Evolutionary conservation across 1,284 basidiomycete species (phyloP).

Genomic region (Mycosarcoma mackinlayi): DNA sequence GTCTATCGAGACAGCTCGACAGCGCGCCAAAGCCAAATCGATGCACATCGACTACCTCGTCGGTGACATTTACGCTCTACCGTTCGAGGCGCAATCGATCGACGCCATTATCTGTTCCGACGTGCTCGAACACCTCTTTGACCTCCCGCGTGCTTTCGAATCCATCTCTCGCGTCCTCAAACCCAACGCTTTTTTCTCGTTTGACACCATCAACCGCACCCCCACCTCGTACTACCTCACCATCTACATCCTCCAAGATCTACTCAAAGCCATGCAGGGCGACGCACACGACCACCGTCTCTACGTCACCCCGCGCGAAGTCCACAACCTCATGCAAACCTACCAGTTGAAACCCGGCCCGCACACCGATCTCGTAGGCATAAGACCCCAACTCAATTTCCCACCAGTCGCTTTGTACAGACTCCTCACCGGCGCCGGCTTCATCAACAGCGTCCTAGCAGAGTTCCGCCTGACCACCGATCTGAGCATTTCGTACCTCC

Average conservation of each 20-base stretch:
- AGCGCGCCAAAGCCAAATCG: not conserved
- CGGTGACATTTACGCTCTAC: constrained; percentile 30
- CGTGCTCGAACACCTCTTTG: constrained; percentile 51
- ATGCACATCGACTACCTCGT: constrained; percentile 25
- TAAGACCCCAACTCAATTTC: constrained; percentile 20
- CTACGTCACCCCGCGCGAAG: constrained; percentile 36
- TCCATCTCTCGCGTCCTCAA: constrained; percentile 82
- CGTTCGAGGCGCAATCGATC: constrained; percentile 10
- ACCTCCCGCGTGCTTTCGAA: constrained; percentile 27
- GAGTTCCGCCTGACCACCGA: constrained; percentile 17
- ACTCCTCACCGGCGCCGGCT: constrained; percentile 26
- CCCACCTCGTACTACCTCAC: constrained; percentile 45
- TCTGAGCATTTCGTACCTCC: constrained; percentile 31
- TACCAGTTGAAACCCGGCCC: constrained; percentile 20
- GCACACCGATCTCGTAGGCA: constrained; percentile 17
- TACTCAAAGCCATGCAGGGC: constrained; percentile 38
- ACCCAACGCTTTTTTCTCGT: constrained; percentile 91
- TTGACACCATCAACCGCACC: constrained; percentile 56
- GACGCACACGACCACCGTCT: constrained; percentile 52
- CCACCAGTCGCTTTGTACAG: constrained; percentile 21
- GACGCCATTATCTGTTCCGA: constrained; percentile 50
- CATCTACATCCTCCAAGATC: constrained; percentile 46
- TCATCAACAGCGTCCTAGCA: constrained; percentile 19
- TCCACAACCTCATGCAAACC: constrained; percentile 7
- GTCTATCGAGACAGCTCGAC: constrained; percentile 25